Base-by-base conservation (phyloP, 1,139 yeast genomes). In the Candida pseudocylindracea region DNA sequence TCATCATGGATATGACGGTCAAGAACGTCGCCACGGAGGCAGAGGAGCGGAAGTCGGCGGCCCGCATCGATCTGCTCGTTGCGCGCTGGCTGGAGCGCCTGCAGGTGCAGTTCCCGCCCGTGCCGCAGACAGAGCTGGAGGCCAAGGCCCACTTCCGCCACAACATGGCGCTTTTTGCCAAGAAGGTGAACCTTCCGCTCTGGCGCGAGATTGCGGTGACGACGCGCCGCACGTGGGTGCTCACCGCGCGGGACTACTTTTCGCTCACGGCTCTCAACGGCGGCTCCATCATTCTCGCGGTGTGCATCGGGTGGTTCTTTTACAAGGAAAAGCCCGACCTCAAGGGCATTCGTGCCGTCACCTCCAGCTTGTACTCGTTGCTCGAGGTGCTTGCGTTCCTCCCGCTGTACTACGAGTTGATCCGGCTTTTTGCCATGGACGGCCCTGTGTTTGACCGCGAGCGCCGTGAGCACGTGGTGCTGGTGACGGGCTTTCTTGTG, bases 221-320 rank as follows among this genome's bases (percentile, higher is more conserved):
- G 12, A 61, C 72, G 1, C 57, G 60, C 39, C 55, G 93, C 36
- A 65, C 72, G 4, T 53, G 68, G 29, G 41, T 62, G 15, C 45
- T 74, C 4, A 65, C 76, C 28, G 51, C 54, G 27, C 57, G 91
- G 37, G 93, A 80, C 44, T 63, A 59, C 4, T 48, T 59, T 35
- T 71, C 80, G 1, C 52, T 69, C 32, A 35, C 57, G 5, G 68
- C 78, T 0, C 53, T 74, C 12, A 48, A 68, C 12, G 45, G 65
- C 10, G 81, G 76, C 32, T 59, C 75, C 1, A 38, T 64, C 0
- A 38, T 72, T 2, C 55, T 78, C 46, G 83, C 76, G 0, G 45
- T 69, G 1, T 53, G 71, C 20, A 55, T 67, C 32, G 93, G 93
- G 0, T 78, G 91, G 85, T 63, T 79, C 36, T 81, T 73, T 44